Evolutionary conservation across 371 early-diverging fungal genomes (phyloP).

Genomic region (Scutellospora calospora): DNA sequence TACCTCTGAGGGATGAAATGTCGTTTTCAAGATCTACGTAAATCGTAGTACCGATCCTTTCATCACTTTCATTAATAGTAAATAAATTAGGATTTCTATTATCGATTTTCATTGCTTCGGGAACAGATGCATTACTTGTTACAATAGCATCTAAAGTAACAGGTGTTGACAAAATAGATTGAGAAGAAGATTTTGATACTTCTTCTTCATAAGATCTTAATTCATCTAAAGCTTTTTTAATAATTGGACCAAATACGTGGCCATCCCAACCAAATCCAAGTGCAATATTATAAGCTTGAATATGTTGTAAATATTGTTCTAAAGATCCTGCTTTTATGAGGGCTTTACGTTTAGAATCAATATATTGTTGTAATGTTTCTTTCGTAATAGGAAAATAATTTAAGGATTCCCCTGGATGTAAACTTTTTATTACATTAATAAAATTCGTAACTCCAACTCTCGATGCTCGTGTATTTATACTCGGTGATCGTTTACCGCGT

Average conservation of each 20-base stretch:
- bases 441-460: slow-evolving; percentile 44
- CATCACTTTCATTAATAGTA: neutral
- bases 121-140: neutral
- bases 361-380: slow-evolving; percentile 31
- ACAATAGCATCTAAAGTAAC: neutral
- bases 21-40: too few relatives aligned
- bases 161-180: neutral
- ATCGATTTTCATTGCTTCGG: neutral
- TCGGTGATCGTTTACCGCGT: slow-evolving; percentile 29
- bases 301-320: slow-evolving; percentile 45
- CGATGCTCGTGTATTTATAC: slow-evolving; percentile 37
- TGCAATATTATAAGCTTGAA: slow-evolving; percentile 43
- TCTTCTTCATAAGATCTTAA: slow-evolving; percentile 36
- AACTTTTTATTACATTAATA: slow-evolving; percentile 38
- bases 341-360: slow-evolving; percentile 32
- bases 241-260: slow-evolving; percentile 20
- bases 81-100: neutral
- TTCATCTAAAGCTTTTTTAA: slow-evolving; percentile 42
- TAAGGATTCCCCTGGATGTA: slow-evolving; percentile 37
- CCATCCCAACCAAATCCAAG: slow-evolving; percentile 39
- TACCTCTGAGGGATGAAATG: too few relatives aligned
- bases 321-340: slow-evolving; percentile 36
- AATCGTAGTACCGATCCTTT: too few relatives aligned
- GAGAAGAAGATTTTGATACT: neutral
- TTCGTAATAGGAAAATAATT: slow-evolving; percentile 39